phyloP scores from a whole-genome alignment of 108 stramenopile species.

The Nitzschia sp. region DNA sequence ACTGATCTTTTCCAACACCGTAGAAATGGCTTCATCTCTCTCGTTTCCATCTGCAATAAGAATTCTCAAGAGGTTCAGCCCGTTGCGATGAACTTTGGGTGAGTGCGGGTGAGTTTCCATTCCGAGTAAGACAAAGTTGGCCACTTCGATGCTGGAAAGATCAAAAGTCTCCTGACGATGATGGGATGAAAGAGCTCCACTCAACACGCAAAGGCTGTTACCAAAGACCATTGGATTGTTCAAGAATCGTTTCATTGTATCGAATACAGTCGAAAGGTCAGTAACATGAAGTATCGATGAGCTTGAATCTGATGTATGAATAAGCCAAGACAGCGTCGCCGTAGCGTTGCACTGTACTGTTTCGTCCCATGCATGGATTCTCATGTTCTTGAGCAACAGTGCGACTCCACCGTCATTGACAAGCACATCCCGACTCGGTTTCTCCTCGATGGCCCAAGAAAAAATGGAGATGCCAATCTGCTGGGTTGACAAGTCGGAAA shows the following conservation, averaged over 20 bases:
- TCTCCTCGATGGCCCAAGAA: constrained; percentile 18
- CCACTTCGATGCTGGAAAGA: neutral
- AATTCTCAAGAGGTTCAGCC: constrained; percentile 8
- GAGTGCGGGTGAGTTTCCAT: constrained; percentile 1
- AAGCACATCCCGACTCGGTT: constrained; percentile 3
- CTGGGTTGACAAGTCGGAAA: neutral
- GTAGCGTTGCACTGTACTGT: constrained; percentile 9
- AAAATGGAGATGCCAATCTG: constrained; percentile 20
- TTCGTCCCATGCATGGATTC: neutral
- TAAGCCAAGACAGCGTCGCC: constrained; percentile 16
- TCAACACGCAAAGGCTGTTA: constrained; percentile 3
- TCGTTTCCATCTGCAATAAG: neutral
- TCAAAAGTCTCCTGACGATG: neutral
- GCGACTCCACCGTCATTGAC: constrained; percentile 4
- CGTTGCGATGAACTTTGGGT: constrained; percentile 15
- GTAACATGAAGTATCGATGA: neutral
- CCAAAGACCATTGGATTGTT: constrained; percentile 13
- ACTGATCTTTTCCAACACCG: neutral
- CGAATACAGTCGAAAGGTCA: neutral
- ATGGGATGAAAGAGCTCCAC: neutral
- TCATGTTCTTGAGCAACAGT: neutral
- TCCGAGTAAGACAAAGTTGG: constrained; percentile 4
- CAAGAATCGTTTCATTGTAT: constrained; percentile 17
- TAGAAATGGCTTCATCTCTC: neutral
- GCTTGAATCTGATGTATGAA: neutral